Evolutionary conservation across 495 filamentous ascomycete species (phyloP).

Genomic region (Staphylotrichum longicolle): DNA sequence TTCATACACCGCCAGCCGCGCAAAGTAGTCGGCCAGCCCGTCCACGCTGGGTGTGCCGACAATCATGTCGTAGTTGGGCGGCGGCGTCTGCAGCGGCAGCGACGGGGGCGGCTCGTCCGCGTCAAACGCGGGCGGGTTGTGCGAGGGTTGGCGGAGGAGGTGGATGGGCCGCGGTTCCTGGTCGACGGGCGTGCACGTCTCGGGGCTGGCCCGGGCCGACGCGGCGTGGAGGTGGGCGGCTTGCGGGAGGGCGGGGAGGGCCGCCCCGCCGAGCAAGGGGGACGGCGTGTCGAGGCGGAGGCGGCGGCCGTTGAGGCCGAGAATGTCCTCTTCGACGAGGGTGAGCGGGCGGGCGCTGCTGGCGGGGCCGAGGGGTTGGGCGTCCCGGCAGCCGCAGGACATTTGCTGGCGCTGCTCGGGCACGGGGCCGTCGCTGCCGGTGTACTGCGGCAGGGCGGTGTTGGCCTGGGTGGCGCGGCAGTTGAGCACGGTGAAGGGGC

Average conservation of each 20-base stretch:
- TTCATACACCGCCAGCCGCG: conserved; percentile 49
- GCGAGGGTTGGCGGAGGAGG: conserved; percentile 80
- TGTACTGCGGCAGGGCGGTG: conserved; percentile 83
- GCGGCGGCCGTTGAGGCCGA: conserved; percentile 17
- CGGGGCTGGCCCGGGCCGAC: neutral
- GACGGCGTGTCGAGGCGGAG: conserved; percentile 23
- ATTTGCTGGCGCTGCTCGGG: conserved; percentile 46
- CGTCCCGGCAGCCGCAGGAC: conserved; percentile 77
- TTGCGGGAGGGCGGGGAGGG: conserved; percentile 28
- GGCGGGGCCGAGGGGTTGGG: conserved; percentile 48
- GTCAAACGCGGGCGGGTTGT: conserved; percentile 88
- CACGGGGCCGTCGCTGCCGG: conserved; percentile 54
- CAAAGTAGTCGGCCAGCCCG: conserved; percentile 88
- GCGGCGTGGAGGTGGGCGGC: conserved; percentile 33
- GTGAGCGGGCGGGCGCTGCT: conserved; percentile 29
- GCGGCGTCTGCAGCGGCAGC: conserved; percentile 66
- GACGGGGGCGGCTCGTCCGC: conserved; percentile 77
- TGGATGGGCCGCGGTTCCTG: conserved; percentile 69
- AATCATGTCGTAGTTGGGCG: conserved; percentile 82
- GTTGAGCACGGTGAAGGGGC: conserved; percentile 91
- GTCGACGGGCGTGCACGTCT: conserved; percentile 24
- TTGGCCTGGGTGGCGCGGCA: conserved; percentile 92
- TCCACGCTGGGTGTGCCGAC: conserved; percentile 77
- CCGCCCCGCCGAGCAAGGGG: neutral
- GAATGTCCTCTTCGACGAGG: conserved; percentile 29